Evolutionary conservation across 371 early-diverging fungal genomes (phyloP), one percentile per base, ranked within the genome.

Genomic region (Mucor velutinosus): DNA sequence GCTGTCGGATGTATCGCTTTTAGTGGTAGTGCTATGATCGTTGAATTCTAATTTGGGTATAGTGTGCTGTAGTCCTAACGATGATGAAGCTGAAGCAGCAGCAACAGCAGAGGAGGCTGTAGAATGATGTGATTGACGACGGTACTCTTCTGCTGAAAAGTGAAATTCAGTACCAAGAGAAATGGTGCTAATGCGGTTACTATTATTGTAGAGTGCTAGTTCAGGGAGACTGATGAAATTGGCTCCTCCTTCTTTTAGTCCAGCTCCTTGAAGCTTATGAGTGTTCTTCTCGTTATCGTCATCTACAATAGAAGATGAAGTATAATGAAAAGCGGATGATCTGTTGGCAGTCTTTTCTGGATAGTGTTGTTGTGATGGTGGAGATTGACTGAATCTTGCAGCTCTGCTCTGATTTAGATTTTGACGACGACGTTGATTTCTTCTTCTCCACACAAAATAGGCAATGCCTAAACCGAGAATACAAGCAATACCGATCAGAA

Each of bases 401-500:
- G 73, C 69, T 37, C 76, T 66, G 33, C 62, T 60, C 15, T 67
- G 41, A 12, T 33, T 49, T 37, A 64, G 57, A 14, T 37, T 21
- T 8, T 55, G 37, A 4, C 32, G 63, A 33, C 45, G 63, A 43
- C 45, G 35, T 21, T 37, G 30, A 27, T 35, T 11, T 29, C 53
- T 49, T 35, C 15, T 58, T 64, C 35, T 61, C 71, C 71, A 74
- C 0, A 79, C 30, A 37, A 79, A 73, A 39, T 76, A 73, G 25
- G 69, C 76, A 12, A 68, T 68, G 32, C 67, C 70, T 15, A 79
- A 39, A 0, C 62, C 76, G 2, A 76, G 10, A 3, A 78, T 51
- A 1, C 67, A 76, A 11, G 74, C 8, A 58, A 75, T 51, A 60
- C 81, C 78, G 1, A 80, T 60, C 4, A 77, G 71, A 41, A 82